Evolutionary conservation across 2,329 filamentous ascomycete species (phyloP).

Genomic region (Botrytis pseudocinerea): DNA sequence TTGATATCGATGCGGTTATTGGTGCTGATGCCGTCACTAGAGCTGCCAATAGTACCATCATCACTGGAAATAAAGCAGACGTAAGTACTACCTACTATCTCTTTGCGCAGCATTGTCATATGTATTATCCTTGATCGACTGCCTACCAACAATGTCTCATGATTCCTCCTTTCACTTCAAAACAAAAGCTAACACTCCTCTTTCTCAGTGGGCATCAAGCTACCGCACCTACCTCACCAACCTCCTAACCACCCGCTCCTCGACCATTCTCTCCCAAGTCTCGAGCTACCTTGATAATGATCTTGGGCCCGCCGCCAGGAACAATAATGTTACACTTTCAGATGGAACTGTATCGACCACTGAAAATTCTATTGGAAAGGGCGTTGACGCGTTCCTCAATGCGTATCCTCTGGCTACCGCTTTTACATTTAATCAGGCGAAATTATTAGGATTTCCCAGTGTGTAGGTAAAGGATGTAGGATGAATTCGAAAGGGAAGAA

Average conservation of each 20-base stretch:
- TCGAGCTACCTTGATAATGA: slow-evolving; percentile 9
- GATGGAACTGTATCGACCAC: slow-evolving; percentile 6
- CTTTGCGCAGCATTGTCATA: not conserved
- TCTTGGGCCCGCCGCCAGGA: not conserved
- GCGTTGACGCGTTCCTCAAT: not conserved
- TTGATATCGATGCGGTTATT: slow-evolving; percentile 10
- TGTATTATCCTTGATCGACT: not conserved
- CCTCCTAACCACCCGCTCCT: not conserved
- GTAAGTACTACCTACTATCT: slow-evolving; percentile 2
- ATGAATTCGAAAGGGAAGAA: not conserved
- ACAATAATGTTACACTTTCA: not conserved
- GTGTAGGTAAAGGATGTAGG: not conserved
- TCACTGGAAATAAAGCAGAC: not conserved
- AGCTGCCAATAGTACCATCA: not conserved
- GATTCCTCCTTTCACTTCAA: not conserved
- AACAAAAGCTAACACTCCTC: not conserved
- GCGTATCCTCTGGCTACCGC: not conserved
- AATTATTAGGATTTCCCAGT: not conserved
- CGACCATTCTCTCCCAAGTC: not conserved
- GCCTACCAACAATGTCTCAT: not conserved
- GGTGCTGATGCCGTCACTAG: not conserved
- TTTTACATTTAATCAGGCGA: slow-evolving; percentile 1
- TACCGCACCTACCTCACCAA: slow-evolving; percentile 2
- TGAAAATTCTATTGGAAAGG: not conserved
- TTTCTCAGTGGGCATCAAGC: slow-evolving; percentile 4